These are phyloP conservation scores for Neurospora sp. DNA, from an alignment of 495 filamentous ascomycete species.

Conservation along the genomic window DNA sequence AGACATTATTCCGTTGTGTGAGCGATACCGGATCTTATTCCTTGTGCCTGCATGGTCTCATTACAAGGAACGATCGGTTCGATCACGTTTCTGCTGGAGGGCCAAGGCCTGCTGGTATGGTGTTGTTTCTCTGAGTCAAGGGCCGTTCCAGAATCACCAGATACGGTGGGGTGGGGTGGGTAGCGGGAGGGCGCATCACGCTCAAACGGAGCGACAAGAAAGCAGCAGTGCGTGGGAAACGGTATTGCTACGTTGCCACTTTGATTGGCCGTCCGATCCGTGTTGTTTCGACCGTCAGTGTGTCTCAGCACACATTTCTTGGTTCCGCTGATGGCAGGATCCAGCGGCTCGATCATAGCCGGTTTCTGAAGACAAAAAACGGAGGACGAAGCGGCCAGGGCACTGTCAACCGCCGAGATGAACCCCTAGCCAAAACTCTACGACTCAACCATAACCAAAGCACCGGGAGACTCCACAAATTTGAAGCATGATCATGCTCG, in stretches of 20 bases:
- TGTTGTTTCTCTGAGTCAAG: background rate
- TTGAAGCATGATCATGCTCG: conserved; percentile 18
- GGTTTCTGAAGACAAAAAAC: background rate
- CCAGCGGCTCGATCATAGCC: background rate
- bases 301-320: background rate
- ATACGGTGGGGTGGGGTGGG: background rate
- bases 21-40: conserved; percentile 7
- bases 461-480: conserved; percentile 6
- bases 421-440: background rate
- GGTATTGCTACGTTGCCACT: background rate
- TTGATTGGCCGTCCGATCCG: conserved; percentile 1
- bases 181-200: conserved; percentile 1
- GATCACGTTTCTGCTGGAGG: background rate
- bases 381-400: background rate
- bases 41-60: background rate
- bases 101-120: background rate
- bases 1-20: conserved; percentile 19
- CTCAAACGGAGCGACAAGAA: background rate
- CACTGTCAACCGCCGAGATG: background rate
- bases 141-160: background rate
- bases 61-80: background rate
- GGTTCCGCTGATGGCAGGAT: background rate
- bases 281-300: background rate
- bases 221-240: background rate
- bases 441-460: conserved; percentile 17